Conservation (phyloP, 2,329 filamentous ascomycete genomes). For the Catunica adiposa region DNA sequence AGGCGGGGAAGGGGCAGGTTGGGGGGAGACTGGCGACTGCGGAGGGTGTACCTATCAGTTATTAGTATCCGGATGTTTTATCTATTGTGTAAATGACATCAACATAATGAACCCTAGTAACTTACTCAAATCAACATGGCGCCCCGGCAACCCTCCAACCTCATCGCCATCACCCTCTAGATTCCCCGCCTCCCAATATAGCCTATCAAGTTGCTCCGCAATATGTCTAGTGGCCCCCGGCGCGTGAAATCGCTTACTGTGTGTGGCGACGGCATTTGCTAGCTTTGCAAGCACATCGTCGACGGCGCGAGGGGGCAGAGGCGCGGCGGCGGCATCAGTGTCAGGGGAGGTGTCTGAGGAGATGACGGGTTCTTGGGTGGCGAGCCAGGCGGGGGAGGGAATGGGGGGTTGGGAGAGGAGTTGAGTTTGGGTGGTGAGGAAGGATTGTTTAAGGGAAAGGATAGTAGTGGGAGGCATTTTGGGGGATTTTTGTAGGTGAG, state of each 20-base stretch:
- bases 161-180: slow-evolving; percentile 23
- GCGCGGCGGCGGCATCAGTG: slow-evolving; percentile 17
- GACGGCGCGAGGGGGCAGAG: slow-evolving; percentile 32
- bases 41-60: neutral
- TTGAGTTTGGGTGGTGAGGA: slow-evolving; percentile 33
- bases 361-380: no score
- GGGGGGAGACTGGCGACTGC: slow-evolving; percentile 1
- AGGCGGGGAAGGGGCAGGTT: neutral
- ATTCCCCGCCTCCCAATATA: slow-evolving; percentile 38
- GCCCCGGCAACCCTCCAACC: slow-evolving; percentile 22
- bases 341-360: slow-evolving; percentile 20
- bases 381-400: slow-evolving; percentile 35
- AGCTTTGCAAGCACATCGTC: slow-evolving; percentile 41
- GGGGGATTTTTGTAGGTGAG: neutral
- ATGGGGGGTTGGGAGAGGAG: slow-evolving; percentile 42
- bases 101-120: neutral
- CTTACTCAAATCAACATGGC: slow-evolving; percentile 31
- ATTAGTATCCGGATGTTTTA: neutral
- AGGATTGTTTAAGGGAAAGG: slow-evolving; percentile 36
- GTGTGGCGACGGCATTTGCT: slow-evolving; percentile 46
- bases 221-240: slow-evolving; percentile 54
- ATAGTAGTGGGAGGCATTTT: slow-evolving; percentile 32
- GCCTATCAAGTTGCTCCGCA: slow-evolving; percentile 52
- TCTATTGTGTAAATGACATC: neutral
- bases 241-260: slow-evolving; percentile 48